Conservation (phyloP, 148 eudicot species). For the Fagopyrum esculentum region DNA sequence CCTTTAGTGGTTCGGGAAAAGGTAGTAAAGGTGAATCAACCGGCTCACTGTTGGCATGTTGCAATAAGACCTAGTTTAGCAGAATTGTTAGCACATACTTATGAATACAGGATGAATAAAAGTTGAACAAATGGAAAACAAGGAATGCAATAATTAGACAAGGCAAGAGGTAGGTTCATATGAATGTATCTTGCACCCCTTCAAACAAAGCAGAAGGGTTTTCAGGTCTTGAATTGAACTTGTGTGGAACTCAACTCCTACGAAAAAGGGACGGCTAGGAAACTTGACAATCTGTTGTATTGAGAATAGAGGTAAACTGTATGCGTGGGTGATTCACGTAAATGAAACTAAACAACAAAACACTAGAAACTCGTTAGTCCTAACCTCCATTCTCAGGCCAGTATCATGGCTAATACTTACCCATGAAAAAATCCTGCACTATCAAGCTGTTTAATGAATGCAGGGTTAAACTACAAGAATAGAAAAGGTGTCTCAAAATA, state of each 20-base stretch:
- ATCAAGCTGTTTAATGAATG: constrained; percentile 64
- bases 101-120: neutral
- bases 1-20: neutral
- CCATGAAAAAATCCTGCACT: constrained; percentile 85
- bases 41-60: constrained; percentile 51
- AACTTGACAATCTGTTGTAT: constrained; percentile 72
- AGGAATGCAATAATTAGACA: neutral
- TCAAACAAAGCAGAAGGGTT: constrained; percentile 82
- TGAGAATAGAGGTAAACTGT: neutral
- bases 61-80: constrained; percentile 57
- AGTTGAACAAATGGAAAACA: neutral
- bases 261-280: constrained; percentile 63
- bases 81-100: neutral
- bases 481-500: neutral
- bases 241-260: constrained; percentile 98
- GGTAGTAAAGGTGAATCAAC: constrained; percentile 36
- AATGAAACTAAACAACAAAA: neutral
- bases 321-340: neutral
- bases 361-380: neutral
- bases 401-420: constrained; percentile 62
- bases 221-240: constrained; percentile 90
- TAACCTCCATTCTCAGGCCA: constrained; percentile 91
- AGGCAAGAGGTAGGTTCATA: neutral
- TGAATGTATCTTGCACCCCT: constrained; percentile 33
- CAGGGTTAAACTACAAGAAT: constrained; percentile 70